These are phyloP conservation scores for Chrysosporium queenslandicum DNA, from an alignment of 2,329 filamentous ascomycete genomes.

Conservation along the genomic window DNA sequence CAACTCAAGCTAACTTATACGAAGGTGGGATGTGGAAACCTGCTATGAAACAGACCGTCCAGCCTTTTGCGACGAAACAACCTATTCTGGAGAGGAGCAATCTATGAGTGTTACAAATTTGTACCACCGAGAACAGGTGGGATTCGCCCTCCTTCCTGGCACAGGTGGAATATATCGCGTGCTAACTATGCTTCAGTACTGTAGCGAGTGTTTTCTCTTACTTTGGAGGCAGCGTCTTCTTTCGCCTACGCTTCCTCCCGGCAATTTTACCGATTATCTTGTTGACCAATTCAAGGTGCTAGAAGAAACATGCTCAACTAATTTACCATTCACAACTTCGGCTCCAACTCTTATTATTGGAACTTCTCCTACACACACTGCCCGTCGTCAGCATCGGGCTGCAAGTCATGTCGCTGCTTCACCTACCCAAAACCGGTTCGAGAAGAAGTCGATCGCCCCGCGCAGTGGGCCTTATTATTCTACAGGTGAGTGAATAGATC, in stretches of 20 bases:
- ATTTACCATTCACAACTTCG: conserved; percentile 11
- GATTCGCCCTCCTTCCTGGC: background rate
- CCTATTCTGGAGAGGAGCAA: conserved; percentile 1
- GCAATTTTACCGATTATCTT: conserved; percentile 16
- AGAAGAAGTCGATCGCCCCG: background rate
- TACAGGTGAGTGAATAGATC: conserved; percentile 3
- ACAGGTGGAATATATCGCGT: background rate
- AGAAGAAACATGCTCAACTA: conserved; percentile 14
- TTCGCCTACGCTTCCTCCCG: conserved; percentile 15
- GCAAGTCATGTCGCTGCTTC: background rate
- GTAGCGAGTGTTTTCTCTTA: conserved; percentile 18
- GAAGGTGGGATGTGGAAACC: conserved; percentile 11
- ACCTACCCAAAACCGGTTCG: background rate
- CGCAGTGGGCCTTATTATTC: conserved; percentile 4
- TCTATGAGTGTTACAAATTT: conserved; percentile 15
- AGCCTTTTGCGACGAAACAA: conserved; percentile 8
- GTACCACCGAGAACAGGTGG: conserved; percentile 17
- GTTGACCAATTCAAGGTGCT: conserved; percentile 16
- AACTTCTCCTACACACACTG: background rate
- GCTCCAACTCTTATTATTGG: conserved; percentile 11
- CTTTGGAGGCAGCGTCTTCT: conserved; percentile 18
- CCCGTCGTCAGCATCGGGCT: background rate
- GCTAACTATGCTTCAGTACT: conserved; percentile 14
- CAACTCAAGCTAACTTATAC: background rate
- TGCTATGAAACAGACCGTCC: conserved; percentile 15